Percentiles rank a stretch among this genome's conserved stretches.
These are phyloP conservation scores for Arachis monticola DNA, from an alignment of 331 rosid genomes.

Conservation along the genomic window DNA sequence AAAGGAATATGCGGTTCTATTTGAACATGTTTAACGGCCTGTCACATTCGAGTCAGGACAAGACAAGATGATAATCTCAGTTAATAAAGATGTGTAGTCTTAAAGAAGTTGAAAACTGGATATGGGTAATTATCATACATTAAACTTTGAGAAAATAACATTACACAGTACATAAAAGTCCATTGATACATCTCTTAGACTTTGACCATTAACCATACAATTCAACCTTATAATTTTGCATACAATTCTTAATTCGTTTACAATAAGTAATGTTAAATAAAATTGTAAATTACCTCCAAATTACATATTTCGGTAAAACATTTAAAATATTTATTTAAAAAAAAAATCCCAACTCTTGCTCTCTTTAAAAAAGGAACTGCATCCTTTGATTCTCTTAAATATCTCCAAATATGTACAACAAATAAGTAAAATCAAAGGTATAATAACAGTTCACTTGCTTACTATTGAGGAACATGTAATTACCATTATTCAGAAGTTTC, in stretches of 20 bases:
- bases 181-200: too few species aligned
- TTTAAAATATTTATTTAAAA: too few species aligned
- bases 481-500: neutral
- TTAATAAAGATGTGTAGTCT: neutral
- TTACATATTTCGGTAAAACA: too few species aligned
- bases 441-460: neutral
- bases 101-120: neutral
- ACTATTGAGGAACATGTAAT: neutral
- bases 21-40: neutral
- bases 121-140: neutral
- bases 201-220: too few species aligned
- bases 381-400: neutral
- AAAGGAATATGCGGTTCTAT: neutral
- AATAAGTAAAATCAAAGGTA: neutral
- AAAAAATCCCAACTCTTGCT: neutral
- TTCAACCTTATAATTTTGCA: too few species aligned
- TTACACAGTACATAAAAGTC: too few species aligned
- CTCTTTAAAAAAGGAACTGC: neutral
- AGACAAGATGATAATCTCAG: neutral
- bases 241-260: too few species aligned
- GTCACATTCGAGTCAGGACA: constrained; percentile 2
- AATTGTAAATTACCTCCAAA: too few species aligned
- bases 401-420: neutral
- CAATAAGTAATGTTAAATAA: too few species aligned
- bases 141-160: neutral